phyloP scores from a whole-genome alignment of 139 green algal genomes.

The Gonium pectorale region DNA sequence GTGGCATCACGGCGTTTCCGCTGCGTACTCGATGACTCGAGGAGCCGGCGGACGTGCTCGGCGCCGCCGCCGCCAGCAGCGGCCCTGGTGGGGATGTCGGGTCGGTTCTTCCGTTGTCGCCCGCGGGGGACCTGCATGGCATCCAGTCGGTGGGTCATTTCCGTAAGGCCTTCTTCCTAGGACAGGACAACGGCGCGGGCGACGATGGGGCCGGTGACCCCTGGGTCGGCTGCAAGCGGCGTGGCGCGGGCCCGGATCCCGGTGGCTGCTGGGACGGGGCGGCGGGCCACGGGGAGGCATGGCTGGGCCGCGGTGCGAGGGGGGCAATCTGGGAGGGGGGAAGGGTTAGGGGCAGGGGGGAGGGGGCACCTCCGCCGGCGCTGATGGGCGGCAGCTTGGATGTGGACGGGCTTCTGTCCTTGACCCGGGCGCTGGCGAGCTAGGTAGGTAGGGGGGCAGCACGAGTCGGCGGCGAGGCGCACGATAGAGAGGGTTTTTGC shows the following conservation, averaged over 20 bases:
- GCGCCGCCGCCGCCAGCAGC: too few species aligned
- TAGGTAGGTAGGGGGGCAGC: background rate
- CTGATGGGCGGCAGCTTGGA: background rate
- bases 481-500: too few species aligned
- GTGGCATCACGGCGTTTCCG: background rate
- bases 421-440: background rate
- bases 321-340: background rate
- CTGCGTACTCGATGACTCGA: background rate
- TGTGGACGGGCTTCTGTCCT: slow-evolving; percentile 17
- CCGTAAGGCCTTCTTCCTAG: background rate
- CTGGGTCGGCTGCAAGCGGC: background rate
- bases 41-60: background rate
- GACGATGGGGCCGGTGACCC: background rate
- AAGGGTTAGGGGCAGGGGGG: background rate
- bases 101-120: background rate
- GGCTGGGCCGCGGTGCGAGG: background rate
- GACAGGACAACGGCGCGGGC: background rate
- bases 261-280: background rate
- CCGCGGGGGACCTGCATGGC: background rate
- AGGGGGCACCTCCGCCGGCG: background rate
- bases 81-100: background rate
- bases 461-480: too few species aligned
- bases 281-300: background rate
- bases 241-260: slow-evolving; percentile 6
- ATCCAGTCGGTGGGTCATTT: background rate